Evolutionary conservation across 2,329 filamentous ascomycete species (phyloP), one percentile per base, ranked within the genome.

Genomic region (Pseudocercospora crystallina): DNA sequence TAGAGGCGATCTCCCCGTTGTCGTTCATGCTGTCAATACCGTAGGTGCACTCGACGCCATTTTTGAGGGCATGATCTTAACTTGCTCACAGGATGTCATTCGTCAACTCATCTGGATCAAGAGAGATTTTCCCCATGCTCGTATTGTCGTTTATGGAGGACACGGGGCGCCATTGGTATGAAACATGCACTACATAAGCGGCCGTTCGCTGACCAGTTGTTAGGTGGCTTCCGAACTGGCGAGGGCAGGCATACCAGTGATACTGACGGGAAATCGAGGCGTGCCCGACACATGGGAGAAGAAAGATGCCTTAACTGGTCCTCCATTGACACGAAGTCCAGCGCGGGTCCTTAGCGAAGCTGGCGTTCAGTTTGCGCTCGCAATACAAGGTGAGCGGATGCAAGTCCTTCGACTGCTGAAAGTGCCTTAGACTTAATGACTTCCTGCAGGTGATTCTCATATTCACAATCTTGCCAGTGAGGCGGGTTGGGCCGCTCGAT

Each of bases 61-160:
- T n/a, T n/a, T n/a, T n/a, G n/a, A n/a, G n/a, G n/a, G n/a, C n/a
- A n/a, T n/a, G n/a, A n/a, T n/a, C n/a, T n/a, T n/a, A n/a, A n/a
- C n/a, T n/a, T n/a, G 15, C 5, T 4, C 17, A 5, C 5, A 40
- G 29, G 41, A 44, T 15, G n/a, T 44, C 8, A 44, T 44, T 31
- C 41, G 41, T n/a, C 41, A 44, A 17, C 41, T 44, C 26, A 44
- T 44, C 30, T 44, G 41, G 41, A 29, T 44, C 29, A 44, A 44
- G 30, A 30, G 14, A 14, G 41, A 44, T n/a, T 15, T 44, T 5
- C 30, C 41, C 8, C 15, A 3, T 7, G 20, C 35, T 31, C 33
- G 20, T 17, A 29, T 44, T n/a, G 31, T 44, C 41, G 35, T 34
- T 15, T 44, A 34, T 13, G 41, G 41, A n/a, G 41, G 41, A 14